Percentiles rank a stretch among this genome's conserved stretches.
Evolutionary conservation across 2,329 filamentous ascomycete species (phyloP).

Genomic region (Corniculantispora saksenae): DNA sequence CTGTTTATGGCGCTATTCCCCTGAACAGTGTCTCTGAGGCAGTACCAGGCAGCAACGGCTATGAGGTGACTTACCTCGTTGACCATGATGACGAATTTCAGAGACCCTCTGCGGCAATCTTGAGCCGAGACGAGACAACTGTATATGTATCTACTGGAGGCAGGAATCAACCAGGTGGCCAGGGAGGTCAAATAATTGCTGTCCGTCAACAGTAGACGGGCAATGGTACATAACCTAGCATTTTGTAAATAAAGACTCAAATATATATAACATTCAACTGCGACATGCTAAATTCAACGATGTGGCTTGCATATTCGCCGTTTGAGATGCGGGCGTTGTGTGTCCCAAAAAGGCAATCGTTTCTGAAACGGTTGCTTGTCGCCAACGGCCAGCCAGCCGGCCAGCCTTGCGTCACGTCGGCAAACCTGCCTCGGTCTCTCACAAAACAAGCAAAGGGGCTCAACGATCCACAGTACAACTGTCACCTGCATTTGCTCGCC

Average conservation of each 20-base stretch:
- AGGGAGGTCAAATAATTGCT: conserved; percentile 17
- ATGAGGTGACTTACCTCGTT: conserved; percentile 10
- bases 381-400: background rate
- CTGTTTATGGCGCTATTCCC: conserved; percentile 19
- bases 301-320: background rate
- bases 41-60: background rate
- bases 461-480: background rate
- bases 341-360: background rate
- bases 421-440: background rate
- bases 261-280: background rate
- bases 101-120: conserved; percentile 18
- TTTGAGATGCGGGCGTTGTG: background rate
- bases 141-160: conserved; percentile 22
- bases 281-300: background rate
- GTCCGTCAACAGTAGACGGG: background rate
- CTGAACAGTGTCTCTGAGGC: conserved; percentile 11
- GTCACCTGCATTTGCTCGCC: background rate
- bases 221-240: background rate
- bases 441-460: background rate
- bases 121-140: conserved; percentile 24
- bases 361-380: background rate
- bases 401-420: background rate
- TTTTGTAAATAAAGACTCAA: background rate
- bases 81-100: conserved; percentile 11
- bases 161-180: background rate